These are phyloP conservation scores for Hanseniaspora guilliermondii DNA, from an alignment of 805 yeast species.

Conservation along the genomic window DNA sequence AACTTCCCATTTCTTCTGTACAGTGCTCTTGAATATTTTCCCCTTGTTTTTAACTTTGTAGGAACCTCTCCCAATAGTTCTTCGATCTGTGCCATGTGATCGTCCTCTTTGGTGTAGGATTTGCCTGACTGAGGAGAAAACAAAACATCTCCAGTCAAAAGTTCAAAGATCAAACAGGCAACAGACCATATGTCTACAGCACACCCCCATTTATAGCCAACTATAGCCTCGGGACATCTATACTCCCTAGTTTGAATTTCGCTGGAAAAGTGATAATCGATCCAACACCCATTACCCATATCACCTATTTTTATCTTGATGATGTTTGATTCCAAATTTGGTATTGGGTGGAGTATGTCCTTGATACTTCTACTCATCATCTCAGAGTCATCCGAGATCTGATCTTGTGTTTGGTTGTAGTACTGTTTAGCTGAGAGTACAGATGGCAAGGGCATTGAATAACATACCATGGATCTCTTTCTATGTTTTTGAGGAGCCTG, in stretches of 20 bases:
- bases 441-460: slow-evolving; percentile 12
- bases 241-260: slow-evolving; percentile 88
- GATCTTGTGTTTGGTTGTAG: background rate
- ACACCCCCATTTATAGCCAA: slow-evolving; percentile 87
- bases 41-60: slow-evolving; percentile 41
- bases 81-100: slow-evolving; percentile 89
- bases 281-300: slow-evolving; percentile 83
- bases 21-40: slow-evolving; percentile 48
- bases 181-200: slow-evolving; percentile 93
- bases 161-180: slow-evolving; percentile 82
- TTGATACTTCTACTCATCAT: background rate
- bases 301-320: slow-evolving; percentile 84
- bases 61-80: slow-evolving; percentile 70
- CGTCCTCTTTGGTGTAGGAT: slow-evolving; percentile 78
- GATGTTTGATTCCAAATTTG: slow-evolving; percentile 31
- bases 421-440: background rate
- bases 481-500: background rate
- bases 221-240: slow-evolving; percentile 75
- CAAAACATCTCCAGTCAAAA: slow-evolving; percentile 84
- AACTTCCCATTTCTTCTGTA: slow-evolving; percentile 60
- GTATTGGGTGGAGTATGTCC: background rate
- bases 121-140: slow-evolving; percentile 76
- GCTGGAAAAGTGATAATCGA: slow-evolving; percentile 66
- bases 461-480: background rate
- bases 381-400: background rate